Percentiles rank a stretch among this genome's conserved stretches.
These are phyloP conservation scores for Trichoderma endophyticum DNA, from an alignment of 2,329 filamentous ascomycete genomes.

Conservation along the genomic window DNA sequence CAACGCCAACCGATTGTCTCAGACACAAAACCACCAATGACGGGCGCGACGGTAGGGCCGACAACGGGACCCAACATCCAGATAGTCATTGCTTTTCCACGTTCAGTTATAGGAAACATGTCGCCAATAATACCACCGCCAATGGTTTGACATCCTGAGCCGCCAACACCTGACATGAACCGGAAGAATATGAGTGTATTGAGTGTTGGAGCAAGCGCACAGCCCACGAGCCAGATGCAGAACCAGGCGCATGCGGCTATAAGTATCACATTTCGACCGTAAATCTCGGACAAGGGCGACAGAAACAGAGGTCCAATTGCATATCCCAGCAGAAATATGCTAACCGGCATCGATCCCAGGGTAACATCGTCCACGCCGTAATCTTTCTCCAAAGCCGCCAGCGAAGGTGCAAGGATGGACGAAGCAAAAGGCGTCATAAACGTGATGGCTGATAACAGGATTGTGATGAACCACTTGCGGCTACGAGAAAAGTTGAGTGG, in stretches of 20 bases:
- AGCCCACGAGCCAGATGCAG: constrained; percentile 61
- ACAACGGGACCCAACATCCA: constrained; percentile 58
- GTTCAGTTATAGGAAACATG: constrained; percentile 45
- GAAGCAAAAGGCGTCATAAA: constrained; percentile 13
- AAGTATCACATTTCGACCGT: constrained; percentile 58
- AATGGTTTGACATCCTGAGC: constrained; percentile 52
- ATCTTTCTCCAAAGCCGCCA: background rate
- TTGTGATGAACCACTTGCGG: constrained; percentile 10
- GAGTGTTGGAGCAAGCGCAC: constrained; percentile 56
- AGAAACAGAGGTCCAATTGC: constrained; percentile 50
- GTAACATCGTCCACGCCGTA: constrained; percentile 1
- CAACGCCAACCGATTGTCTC: constrained; percentile 52
- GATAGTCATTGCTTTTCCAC: constrained; percentile 48
- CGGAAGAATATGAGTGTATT: constrained; percentile 56
- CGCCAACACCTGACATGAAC: constrained; percentile 58
- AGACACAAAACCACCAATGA: constrained; percentile 50
- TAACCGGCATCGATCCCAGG: background rate
- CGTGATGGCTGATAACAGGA: background rate
- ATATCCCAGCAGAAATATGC: constrained; percentile 10
- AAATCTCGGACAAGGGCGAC: constrained; percentile 61
- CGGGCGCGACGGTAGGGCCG: constrained; percentile 48
- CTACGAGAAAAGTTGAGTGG: constrained; percentile 8
- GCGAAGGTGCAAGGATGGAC: constrained; percentile 2
- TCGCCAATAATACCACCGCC: constrained; percentile 55
- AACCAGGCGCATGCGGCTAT: constrained; percentile 58